Evolutionary conservation across 352 stramenopile species (phyloP).

Genomic region (Phytophthora fragariae): DNA sequence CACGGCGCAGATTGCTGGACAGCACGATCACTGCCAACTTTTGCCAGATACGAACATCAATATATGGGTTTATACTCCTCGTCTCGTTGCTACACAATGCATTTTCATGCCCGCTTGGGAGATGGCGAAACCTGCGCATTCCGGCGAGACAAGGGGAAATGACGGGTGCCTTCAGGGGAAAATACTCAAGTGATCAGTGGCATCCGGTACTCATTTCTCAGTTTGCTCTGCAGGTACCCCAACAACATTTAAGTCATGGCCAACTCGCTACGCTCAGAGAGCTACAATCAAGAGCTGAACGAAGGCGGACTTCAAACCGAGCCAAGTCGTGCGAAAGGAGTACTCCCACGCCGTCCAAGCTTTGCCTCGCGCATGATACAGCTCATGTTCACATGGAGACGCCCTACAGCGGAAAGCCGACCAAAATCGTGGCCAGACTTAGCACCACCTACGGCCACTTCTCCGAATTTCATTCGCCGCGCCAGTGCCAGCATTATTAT

Average conservation of each 20-base stretch:
- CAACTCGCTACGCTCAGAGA: neutral
- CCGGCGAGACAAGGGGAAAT: neutral
- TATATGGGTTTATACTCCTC: neutral
- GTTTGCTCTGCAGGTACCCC: neutral
- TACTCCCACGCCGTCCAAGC: neutral
- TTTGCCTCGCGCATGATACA: neutral
- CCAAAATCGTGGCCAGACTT: neutral
- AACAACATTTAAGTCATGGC: neutral
- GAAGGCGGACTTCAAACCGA: neutral
- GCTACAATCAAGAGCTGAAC: neutral
- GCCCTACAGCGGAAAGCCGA: neutral
- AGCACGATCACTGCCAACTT: neutral
- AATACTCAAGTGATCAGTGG: neutral
- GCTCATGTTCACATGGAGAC: neutral
- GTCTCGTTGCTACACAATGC: neutral
- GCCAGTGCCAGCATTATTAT: neutral
- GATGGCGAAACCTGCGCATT: neutral
- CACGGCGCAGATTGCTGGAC: neutral
- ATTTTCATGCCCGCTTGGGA: neutral
- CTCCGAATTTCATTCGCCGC: neutral
- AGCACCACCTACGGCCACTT: neutral
- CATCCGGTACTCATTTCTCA: neutral
- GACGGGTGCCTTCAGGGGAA: neutral
- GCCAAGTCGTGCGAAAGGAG: neutral
- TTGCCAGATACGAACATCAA: neutral